Base-by-base conservation (phyloP, 2,329 filamentous ascomycete species). In the Ophidiomyces ophidiicola region DNA sequence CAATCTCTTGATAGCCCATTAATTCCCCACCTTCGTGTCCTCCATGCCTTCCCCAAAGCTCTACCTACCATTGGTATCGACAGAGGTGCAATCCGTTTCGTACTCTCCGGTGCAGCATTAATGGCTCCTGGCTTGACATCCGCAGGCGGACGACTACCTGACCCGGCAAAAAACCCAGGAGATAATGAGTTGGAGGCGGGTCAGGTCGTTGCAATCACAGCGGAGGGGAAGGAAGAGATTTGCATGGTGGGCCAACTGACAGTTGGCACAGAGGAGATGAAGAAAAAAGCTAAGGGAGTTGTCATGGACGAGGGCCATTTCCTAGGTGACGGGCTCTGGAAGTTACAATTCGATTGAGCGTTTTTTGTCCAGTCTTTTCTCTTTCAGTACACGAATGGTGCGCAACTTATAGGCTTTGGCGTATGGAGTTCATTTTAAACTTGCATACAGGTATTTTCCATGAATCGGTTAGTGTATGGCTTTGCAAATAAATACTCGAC, bases 51-150 rank as follows among this genome's bases (percentile, higher is more conserved):
- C 66, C 90, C 90, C 6, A 68, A 76, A 50, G 81, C 77, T 43
- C 88, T 98, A 59, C 79, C 82, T 12, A 80, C 76, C 37, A 71
- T 98, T 42, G 80, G 87, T 43, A 93, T 96, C 60, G 90, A 98
- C 62, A 77, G 90, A 35, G 90, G 90, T 46, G 90, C 90, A 4
- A 96, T 98, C 55, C 83, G 90, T 45, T 98, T 98, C 64, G 88
- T 98, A 18, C 74, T 98, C 1, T 83, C 78, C 1, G 90, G 90
- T 31, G 90, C 90, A 1, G 85, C 88, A 10, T 78, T 98, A 46
- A 98, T 98, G 90, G 88, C 86, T 1, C 90, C 90, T 0, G 90
- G 90, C 0, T 62, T 98, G 51, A 98, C 90, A 19, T 85, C 78
- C 14, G 63, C 77, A 0, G 90, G 90, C 0, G 90, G 90, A 0